A percentile compares a stretch with the other conserved stretches of the same genome.
These are phyloP conservation scores for Dactylellina parvicollis DNA, from an alignment of 2,329 filamentous ascomycete species.

Conservation along the genomic window DNA sequence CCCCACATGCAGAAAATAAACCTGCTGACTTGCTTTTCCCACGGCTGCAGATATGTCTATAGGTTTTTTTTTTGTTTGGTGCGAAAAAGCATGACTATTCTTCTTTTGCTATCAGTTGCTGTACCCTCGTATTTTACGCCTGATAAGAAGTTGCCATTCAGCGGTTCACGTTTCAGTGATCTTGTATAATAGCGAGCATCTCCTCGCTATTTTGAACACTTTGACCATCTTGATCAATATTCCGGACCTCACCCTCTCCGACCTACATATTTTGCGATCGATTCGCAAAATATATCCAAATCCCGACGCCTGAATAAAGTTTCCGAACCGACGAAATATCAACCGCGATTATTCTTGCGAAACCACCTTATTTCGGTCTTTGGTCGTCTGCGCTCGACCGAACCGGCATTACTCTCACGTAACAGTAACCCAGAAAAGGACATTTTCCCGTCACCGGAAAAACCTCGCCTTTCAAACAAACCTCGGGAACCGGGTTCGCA, in stretches of 20 bases:
- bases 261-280: neutral
- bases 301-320: neutral
- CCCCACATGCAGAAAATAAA: constrained; percentile 33
- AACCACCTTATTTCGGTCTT: constrained; percentile 6
- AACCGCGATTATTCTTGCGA: neutral
- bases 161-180: constrained; percentile 7
- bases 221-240: neutral
- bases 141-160: constrained; percentile 41
- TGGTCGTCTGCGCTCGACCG: constrained; percentile 36
- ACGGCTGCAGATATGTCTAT: constrained; percentile 10
- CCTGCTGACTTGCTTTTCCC: constrained; percentile 45
- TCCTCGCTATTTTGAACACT: constrained; percentile 9
- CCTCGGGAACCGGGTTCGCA: constrained; percentile 19
- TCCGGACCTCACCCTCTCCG: neutral
- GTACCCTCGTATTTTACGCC: neutral
- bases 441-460: constrained; percentile 27
- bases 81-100: neutral
- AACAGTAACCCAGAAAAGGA: constrained; percentile 47
- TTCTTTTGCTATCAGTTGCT: constrained; percentile 23
- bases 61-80: neutral
- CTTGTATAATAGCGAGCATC: constrained; percentile 26
- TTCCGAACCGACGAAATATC: neutral
- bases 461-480: constrained; percentile 23
- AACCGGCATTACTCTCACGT: constrained; percentile 49
- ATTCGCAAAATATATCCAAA: neutral